phyloP scores from a whole-genome alignment of 2,329 filamentous ascomycete genomes.

The Plenodomus biglobosus region DNA sequence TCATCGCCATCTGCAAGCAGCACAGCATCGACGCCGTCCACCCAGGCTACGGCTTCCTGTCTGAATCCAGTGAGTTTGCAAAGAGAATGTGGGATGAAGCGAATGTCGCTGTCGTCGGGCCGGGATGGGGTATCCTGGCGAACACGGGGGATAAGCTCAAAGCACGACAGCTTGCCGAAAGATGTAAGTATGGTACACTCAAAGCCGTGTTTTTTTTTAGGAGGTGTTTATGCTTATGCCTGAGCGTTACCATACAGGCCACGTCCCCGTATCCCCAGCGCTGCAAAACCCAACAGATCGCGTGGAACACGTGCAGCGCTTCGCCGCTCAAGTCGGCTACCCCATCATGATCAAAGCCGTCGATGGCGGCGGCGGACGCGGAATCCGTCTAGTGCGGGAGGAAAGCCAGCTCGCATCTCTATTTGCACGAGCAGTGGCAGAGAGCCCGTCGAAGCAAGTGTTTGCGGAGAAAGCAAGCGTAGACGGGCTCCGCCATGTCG shows the following conservation, averaged over 20 bases:
- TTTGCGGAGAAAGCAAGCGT: constrained; percentile 66
- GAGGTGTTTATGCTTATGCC: background rate
- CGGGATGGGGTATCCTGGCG: constrained; percentile 59
- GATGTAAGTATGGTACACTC: constrained; percentile 45
- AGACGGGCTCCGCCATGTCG: constrained; percentile 62
- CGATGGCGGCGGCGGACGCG: constrained; percentile 63
- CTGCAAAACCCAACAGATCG: constrained; percentile 49
- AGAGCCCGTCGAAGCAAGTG: constrained; percentile 60
- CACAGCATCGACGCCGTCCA: constrained; percentile 59
- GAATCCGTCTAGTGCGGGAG: constrained; percentile 57
- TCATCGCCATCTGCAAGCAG: constrained; percentile 53
- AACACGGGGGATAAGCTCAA: constrained; percentile 60
- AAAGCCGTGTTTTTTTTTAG: too few relatives aligned
- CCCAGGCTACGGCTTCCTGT: constrained; percentile 65
- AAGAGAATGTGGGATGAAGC: constrained; percentile 54
- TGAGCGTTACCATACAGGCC: constrained; percentile 21
- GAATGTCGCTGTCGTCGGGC: constrained; percentile 55
- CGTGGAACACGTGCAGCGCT: constrained; percentile 51
- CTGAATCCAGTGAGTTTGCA: constrained; percentile 57
- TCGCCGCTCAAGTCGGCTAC: constrained; percentile 60
- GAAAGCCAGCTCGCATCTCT: constrained; percentile 50
- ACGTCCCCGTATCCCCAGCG: constrained; percentile 56
- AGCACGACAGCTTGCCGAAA: constrained; percentile 54
- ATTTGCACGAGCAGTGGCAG: constrained; percentile 56
- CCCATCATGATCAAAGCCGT: constrained; percentile 67